A percentile compares a stretch with the other conserved stretches of the same genome.
phyloP scores from a whole-genome alignment of 2,329 filamentous ascomycete genomes.

The Alternaria sp. region DNA sequence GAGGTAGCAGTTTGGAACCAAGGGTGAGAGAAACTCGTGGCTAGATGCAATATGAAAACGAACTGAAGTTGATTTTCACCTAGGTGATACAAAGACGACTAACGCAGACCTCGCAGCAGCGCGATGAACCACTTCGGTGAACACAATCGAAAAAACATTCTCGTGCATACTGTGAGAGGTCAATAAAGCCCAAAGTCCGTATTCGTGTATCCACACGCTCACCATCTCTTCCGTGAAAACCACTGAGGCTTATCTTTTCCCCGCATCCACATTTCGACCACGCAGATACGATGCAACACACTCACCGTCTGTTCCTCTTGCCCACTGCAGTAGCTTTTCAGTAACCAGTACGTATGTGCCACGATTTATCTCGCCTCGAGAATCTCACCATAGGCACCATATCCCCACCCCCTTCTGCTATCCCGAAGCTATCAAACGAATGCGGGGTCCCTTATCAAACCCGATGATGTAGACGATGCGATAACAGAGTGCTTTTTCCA shows the following conservation, averaged over 20 bases:
- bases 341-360: neutral
- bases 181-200: neutral
- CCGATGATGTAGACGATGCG: neutral
- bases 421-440: too few relatives aligned
- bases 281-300: neutral
- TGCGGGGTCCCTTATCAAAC: neutral
- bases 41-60: too few relatives aligned
- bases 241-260: neutral
- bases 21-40: too few relatives aligned
- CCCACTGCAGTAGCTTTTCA: accelerated
- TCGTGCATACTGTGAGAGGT: too few relatives aligned
- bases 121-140: too few relatives aligned
- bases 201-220: neutral
- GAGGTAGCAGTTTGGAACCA: too few relatives aligned
- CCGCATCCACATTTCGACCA: neutral
- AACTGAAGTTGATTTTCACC: too few relatives aligned
- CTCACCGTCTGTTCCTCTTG: neutral
- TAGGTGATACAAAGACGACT: too few relatives aligned
- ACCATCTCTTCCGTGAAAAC: neutral
- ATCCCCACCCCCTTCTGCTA: too few relatives aligned
- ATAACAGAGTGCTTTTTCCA: neutral
- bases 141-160: neutral
- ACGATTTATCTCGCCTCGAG: neutral
- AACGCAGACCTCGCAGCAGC: too few relatives aligned
- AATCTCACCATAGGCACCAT: neutral